Evolutionary conservation across 805 yeast genomes (phyloP), one percentile per base, ranked within the genome.

Genomic region (Vanderwaltozyma tropicalis): DNA sequence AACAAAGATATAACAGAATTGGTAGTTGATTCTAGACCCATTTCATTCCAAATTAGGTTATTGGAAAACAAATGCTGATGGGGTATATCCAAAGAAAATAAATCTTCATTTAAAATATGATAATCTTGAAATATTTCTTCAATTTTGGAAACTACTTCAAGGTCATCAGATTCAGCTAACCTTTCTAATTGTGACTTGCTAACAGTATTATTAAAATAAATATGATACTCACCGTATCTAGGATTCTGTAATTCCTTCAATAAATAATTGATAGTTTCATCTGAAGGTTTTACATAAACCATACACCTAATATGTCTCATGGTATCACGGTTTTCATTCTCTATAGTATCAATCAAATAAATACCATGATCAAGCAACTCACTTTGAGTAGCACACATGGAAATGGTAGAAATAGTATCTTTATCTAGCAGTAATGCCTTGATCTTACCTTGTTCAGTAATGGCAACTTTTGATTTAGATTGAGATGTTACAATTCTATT

Each of bases 351-450:
- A 32, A 86, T 78, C 35, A 92, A 67, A 42, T 83, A 86, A n/a
- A 92, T 74, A 44, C 89, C 95, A 48, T 84, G 74, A 46, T 80
- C 76, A 28, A 92, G 68, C 32, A 92, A 67, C 39, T 78, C 82
- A 3, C 94, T 79, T 56, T 92, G 98, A 2, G 96, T 82, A 21
- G 94, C 75, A 48, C 82, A 77, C 72, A 92, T 69, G n/a, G 96
- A 86, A 17, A 92, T 74, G 18, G 87, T 76, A 0, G 87, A 70
- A 5, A 94, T 83, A 2, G 98, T 89, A 45, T 69, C 68, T 35
- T 72, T 66, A 54, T 92, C 98, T 40, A 92, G 69, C 28, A 92
- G 66, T 27, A 92, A 66, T 21, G 88, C 94, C 46, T 76, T 76
- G 41, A 88, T 78, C 43, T 70, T 53, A 18, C 59, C 50, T 5